A percentile compares a stretch with the other conserved stretches of the same genome.
phyloP scores from a whole-genome alignment of 768 basidiomycete genomes.

The Tephrocybe rancida region DNA sequence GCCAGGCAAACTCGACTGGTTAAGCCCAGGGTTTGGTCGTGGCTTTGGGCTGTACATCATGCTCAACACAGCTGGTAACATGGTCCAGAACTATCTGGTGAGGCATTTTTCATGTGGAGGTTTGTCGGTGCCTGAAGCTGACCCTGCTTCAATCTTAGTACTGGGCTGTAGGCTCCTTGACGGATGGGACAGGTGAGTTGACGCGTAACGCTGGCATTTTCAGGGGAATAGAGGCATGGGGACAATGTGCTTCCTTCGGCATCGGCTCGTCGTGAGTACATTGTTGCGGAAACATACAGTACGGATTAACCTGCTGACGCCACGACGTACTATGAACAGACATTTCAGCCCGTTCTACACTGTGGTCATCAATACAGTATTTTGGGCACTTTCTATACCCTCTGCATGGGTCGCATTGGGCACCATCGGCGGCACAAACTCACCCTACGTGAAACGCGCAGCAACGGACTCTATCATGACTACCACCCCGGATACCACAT shows the following conservation, averaged over 20 bases:
- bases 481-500: neutral
- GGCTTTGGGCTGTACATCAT: slow-evolving; percentile 20
- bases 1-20: slow-evolving; percentile 22
- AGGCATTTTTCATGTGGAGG: neutral
- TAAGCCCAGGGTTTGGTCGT: slow-evolving; percentile 18
- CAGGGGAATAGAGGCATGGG: slow-evolving; percentile 18
- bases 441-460: neutral
- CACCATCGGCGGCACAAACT: slow-evolving; percentile 5
- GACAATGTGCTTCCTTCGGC: slow-evolving; percentile 20
- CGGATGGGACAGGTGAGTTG: slow-evolving; percentile 17
- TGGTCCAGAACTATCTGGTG: slow-evolving; percentile 22
- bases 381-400: slow-evolving; percentile 17
- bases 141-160: slow-evolving; percentile 5
- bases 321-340: slow-evolving; percentile 1
- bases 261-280: slow-evolving; percentile 19
- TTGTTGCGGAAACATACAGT: neutral
- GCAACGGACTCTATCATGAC: neutral
- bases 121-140: neutral
- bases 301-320: neutral
- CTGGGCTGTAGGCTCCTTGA: slow-evolving; percentile 18
- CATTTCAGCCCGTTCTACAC: slow-evolving; percentile 16
- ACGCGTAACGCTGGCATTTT: slow-evolving; percentile 20
- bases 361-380: slow-evolving; percentile 13
- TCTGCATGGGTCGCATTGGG: slow-evolving; percentile 12
- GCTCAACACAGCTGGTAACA: slow-evolving; percentile 17